Percentiles rank a stretch among this genome's conserved stretches.
phyloP scores from a whole-genome alignment of 441 rosid genomes.

The California macrophylla region DNA sequence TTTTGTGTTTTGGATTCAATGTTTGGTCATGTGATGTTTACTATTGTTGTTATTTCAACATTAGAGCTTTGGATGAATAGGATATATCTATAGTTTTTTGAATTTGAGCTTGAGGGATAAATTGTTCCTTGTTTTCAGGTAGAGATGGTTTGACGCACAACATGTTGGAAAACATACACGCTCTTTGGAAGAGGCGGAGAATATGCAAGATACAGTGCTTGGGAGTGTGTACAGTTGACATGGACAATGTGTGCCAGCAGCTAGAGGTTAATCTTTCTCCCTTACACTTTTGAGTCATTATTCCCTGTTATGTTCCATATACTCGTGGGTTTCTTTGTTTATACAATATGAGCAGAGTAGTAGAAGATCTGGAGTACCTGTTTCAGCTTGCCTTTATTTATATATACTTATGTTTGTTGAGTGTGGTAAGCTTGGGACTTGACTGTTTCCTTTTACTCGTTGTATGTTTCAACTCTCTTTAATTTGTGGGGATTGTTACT shows the following conservation, averaged over 20 bases:
- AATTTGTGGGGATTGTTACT: not conserved
- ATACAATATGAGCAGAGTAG: not conserved
- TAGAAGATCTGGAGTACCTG: not conserved
- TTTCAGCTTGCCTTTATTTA: not conserved
- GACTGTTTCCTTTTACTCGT: not conserved
- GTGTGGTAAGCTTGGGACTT: not conserved
- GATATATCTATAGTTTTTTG: too few species aligned
- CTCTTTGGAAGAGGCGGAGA: constrained; percentile 75
- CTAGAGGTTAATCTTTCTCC: constrained; percentile 46
- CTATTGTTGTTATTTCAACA: not conserved
- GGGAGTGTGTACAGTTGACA: constrained; percentile 90
- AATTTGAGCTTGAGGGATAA: not conserved
- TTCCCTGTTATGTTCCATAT: not conserved
- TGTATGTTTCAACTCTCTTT: not conserved
- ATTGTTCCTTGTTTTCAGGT: constrained; percentile 33
- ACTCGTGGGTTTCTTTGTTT: not conserved
- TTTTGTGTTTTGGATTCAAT: not conserved
- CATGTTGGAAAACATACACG: constrained; percentile 87
- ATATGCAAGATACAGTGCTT: constrained; percentile 83
- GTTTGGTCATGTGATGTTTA: not conserved
- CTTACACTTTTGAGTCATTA: not conserved
- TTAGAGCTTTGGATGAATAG: not conserved
- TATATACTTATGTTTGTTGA: not conserved
- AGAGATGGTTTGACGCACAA: constrained; percentile 96
- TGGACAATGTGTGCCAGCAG: constrained; percentile 79